Conservation (phyloP, 768 basidiomycete genomes). For the Ramaria sp. region DNA sequence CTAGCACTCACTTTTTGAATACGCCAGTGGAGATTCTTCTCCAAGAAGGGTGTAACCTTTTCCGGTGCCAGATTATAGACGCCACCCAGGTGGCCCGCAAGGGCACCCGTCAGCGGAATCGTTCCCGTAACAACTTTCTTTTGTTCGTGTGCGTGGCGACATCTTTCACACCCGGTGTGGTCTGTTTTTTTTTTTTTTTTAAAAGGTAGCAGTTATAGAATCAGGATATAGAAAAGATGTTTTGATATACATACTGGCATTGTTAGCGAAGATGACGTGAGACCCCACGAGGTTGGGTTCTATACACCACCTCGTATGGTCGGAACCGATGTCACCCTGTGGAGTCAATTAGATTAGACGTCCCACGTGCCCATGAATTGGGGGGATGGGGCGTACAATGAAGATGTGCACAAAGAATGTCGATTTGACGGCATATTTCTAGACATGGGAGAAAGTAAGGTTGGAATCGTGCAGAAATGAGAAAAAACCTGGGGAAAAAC, state of each 20-base stretch:
- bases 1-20: conserved; percentile 25
- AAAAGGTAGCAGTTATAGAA: too few relatives aligned
- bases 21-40: conserved; percentile 30
- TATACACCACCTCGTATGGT: conserved; percentile 27
- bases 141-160: conserved; percentile 20
- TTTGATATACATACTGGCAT: conserved; percentile 13
- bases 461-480: conserved; percentile 16
- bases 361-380: neutral
- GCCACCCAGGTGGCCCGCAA: conserved; percentile 18
- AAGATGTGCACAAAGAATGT: conserved; percentile 38
- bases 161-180: conserved; percentile 28
- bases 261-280: conserved; percentile 32
- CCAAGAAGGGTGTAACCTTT: conserved; percentile 31
- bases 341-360: neutral
- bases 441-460: conserved; percentile 30
- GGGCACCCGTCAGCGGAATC: conserved; percentile 30
- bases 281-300: conserved; percentile 30
- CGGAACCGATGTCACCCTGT: conserved; percentile 22
- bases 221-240: too few relatives aligned
- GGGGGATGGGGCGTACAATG: conserved; percentile 21
- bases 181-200: too few relatives aligned
- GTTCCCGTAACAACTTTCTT: conserved; percentile 28
- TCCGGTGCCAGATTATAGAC: conserved; percentile 26
- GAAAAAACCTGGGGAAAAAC: neutral
- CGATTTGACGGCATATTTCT: conserved; percentile 31